Evolutionary conservation across 495 filamentous ascomycete species (phyloP).

Genomic region (Talaromyces trachyspermus): DNA sequence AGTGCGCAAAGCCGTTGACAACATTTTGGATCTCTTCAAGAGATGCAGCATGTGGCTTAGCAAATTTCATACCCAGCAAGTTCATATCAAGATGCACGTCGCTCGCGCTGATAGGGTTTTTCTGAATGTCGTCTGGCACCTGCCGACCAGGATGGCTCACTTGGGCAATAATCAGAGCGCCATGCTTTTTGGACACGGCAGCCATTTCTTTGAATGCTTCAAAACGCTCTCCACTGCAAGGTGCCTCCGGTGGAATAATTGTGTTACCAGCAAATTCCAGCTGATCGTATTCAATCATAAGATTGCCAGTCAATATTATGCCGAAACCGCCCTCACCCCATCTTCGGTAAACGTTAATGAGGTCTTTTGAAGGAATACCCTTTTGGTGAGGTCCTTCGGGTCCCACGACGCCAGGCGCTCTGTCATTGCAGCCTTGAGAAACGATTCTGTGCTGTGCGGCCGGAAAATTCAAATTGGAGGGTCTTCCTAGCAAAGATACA

Average conservation of each 20-base stretch:
- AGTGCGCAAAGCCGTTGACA: slow-evolving; percentile 45
- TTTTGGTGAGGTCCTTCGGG: slow-evolving; percentile 32
- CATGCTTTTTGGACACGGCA: slow-evolving; percentile 39
- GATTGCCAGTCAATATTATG: slow-evolving; percentile 53
- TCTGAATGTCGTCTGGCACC: slow-evolving; percentile 36
- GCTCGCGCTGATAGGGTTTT: slow-evolving; percentile 51
- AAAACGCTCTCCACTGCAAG: slow-evolving; percentile 47
- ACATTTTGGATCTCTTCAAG: slow-evolving; percentile 42
- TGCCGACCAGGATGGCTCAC: slow-evolving; percentile 60
- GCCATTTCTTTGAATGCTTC: slow-evolving; percentile 50
- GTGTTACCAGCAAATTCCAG: slow-evolving; percentile 51
- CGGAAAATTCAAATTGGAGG: neutral
- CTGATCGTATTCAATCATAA: slow-evolving; percentile 53
- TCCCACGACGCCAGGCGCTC: slow-evolving; percentile 53
- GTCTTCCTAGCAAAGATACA: no score
- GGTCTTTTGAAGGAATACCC: slow-evolving; percentile 51
- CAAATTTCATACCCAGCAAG: slow-evolving; percentile 39
- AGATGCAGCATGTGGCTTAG: slow-evolving; percentile 40
- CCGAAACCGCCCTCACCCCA: slow-evolving; percentile 56
- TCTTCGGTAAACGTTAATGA: slow-evolving; percentile 50
- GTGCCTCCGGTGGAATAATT: slow-evolving; percentile 43
- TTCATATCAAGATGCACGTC: slow-evolving; percentile 47
- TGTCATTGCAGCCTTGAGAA: slow-evolving; percentile 56
- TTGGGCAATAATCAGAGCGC: slow-evolving; percentile 50
- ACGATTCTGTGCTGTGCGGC: neutral